phyloP scores from a whole-genome alignment of 805 yeast species.

The Blastobotrys peoriensis region DNA sequence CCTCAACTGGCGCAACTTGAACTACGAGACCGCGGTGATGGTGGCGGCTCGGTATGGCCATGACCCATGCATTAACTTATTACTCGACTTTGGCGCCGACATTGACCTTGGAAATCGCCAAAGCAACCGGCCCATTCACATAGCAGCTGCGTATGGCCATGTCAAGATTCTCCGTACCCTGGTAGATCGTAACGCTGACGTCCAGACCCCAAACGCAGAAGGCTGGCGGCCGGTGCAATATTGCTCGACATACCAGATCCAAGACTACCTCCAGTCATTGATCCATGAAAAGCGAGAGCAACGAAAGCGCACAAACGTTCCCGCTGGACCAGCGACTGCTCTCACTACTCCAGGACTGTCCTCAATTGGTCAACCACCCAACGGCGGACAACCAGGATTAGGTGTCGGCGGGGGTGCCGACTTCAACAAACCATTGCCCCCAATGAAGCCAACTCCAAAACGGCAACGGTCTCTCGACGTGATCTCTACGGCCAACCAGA shows the following conservation, averaged over 20 bases:
- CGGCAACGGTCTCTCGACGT: background rate
- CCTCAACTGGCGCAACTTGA: slow-evolving; percentile 53
- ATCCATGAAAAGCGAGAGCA: slow-evolving; percentile 19
- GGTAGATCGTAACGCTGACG: slow-evolving; percentile 45
- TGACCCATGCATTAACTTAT: slow-evolving; percentile 54
- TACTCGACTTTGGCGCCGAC: slow-evolving; percentile 73
- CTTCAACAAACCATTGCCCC: background rate
- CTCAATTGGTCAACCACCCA: background rate
- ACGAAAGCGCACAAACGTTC: background rate
- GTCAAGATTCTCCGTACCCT: slow-evolving; percentile 50
- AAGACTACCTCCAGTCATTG: slow-evolving; percentile 34
- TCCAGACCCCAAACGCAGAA: slow-evolving; percentile 43
- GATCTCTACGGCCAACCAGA: background rate
- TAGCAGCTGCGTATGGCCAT: slow-evolving; percentile 69
- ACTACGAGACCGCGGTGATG: slow-evolving; percentile 45
- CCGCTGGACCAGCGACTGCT: background rate
- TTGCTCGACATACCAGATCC: slow-evolving; percentile 48
- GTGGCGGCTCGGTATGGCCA: slow-evolving; percentile 56
- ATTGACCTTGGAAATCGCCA: slow-evolving; percentile 61
- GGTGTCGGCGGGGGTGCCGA: background rate
- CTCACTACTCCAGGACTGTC: background rate
- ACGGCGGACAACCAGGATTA: no score
- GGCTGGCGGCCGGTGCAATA: slow-evolving; percentile 65
- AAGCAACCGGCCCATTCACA: slow-evolving; percentile 80
- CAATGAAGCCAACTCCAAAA: background rate